A percentile compares a stretch with the other conserved stretches of the same genome.
phyloP scores from a whole-genome alignment of 169 alveolate genomes.

The Plasmodium blacklocki region DNA sequence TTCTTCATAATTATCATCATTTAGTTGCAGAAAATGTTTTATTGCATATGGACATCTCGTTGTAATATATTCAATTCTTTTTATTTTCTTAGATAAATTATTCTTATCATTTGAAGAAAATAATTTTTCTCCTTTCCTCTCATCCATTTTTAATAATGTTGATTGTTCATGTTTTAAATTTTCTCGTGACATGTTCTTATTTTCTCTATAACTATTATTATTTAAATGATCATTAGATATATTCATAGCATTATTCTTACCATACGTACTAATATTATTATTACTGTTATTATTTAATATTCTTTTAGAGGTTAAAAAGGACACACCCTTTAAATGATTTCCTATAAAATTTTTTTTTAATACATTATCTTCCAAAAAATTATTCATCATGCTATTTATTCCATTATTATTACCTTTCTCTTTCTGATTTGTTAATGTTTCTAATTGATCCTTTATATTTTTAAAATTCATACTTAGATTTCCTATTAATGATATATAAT shows the following conservation, averaged over 20 bases:
- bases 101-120: background rate
- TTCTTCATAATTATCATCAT: conserved; percentile 13
- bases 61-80: background rate
- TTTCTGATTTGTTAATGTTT: background rate
- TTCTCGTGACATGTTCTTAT: background rate
- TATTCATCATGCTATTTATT: background rate
- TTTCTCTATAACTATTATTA: background rate
- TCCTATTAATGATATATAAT: conserved; percentile 42
- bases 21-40: conserved; percentile 16
- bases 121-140: background rate
- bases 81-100: background rate
- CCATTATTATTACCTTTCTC: background rate
- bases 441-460: conserved; percentile 2
- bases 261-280: background rate
- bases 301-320: conserved; percentile 32
- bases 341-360: conserved; percentile 54
- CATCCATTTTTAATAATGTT: background rate
- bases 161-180: background rate
- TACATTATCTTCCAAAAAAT: background rate
- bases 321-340: conserved; percentile 27
- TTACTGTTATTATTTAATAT: background rate
- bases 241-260: background rate
- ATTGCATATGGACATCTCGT: conserved; percentile 41
- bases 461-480: conserved; percentile 47
- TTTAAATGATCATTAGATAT: background rate